Base-by-base conservation (phyloP, 192 early-diverging fungal species). In the Cetraspora pellucida region DNA sequence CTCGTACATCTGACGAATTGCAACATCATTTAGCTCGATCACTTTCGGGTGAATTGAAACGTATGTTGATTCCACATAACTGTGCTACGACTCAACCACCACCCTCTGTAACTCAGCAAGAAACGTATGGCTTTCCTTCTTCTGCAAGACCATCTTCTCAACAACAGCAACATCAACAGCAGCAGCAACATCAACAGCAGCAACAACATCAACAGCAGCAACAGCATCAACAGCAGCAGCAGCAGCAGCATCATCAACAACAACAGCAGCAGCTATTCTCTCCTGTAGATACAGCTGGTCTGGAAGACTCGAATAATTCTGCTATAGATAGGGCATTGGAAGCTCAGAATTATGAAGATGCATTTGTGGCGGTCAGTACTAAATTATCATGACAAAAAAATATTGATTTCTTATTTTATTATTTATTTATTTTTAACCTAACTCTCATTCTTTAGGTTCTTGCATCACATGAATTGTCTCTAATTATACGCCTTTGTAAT, bases 381-480 rank as follows among this genome's bases (percentile, higher is more conserved):
- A 30, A 25, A 21, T 70, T 2, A 69, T 65, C 0, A 25, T 8
- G 10, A 27, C 17, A 37, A 19, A 11, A 55, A 19, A 1, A 43
- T 3, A 43, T 55, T 23, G 2, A 44, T 19, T 44, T 14, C 23
- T 28, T 5, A 13, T 13, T 13, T 25, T 10, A 7, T 25, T 57
- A 17, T 10, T 72, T 30, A 72, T 19, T 43, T n/a, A 44, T 14
- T 30, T 72, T 28, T 63, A 28, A n/a, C n/a, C n/a, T n/a, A n/a
- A n/a, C n/a, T n/a, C n/a, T n/a, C n/a, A n/a, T n/a, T 23, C 10
- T 28, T 30, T 46, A 85, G 77, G 84, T 81, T 21, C 65, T 86
- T 44, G 80, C 82, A 21, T 78, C 81, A 11, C 80, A 79, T 58
- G 85, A 86, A 10, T 37, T 78, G 13, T 70, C 50, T 45, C 11